phyloP scores from a whole-genome alignment of 805 yeast species.

The Maudiozyma barnettii region DNA sequence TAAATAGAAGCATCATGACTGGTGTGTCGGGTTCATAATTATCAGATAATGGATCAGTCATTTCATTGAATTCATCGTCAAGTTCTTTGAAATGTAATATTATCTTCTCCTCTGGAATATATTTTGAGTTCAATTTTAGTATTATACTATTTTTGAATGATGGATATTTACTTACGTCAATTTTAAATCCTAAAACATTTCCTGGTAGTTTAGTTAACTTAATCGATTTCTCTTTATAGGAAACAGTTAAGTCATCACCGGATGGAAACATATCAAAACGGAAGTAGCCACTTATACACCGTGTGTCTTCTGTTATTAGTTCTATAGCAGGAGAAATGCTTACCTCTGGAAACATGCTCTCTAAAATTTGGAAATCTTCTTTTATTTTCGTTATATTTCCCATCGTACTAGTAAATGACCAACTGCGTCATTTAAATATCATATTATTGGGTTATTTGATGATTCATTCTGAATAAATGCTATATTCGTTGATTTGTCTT shows the following conservation, averaged over 20 bases:
- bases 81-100: conserved; percentile 14
- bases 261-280: conserved; percentile 11
- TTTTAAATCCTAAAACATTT: conserved; percentile 10
- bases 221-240: conserved; percentile 5
- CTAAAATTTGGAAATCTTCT: conserved; percentile 18
- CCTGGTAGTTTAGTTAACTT: conserved; percentile 8
- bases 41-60: conserved; percentile 11
- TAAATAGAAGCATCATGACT: conserved; percentile 37
- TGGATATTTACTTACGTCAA: conserved; percentile 15
- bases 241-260: conserved; percentile 8
- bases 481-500: too few relatives aligned
- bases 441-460: background rate
- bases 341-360: conserved; percentile 28
- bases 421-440: background rate
- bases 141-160: conserved; percentile 7
- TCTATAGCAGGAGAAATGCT: background rate
- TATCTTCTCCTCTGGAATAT: conserved; percentile 24
- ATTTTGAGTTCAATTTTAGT: conserved; percentile 21
- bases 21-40: conserved; percentile 20
- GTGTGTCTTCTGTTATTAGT: background rate
- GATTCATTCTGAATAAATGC: too few relatives aligned
- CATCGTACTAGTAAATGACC: background rate
- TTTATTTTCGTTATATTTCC: conserved; percentile 7
- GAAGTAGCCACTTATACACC: conserved; percentile 9
- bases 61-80: conserved; percentile 28